These are phyloP conservation scores for Ricinus communis DNA, from an alignment of 345 rosid species.

Conservation along the genomic window DNA sequence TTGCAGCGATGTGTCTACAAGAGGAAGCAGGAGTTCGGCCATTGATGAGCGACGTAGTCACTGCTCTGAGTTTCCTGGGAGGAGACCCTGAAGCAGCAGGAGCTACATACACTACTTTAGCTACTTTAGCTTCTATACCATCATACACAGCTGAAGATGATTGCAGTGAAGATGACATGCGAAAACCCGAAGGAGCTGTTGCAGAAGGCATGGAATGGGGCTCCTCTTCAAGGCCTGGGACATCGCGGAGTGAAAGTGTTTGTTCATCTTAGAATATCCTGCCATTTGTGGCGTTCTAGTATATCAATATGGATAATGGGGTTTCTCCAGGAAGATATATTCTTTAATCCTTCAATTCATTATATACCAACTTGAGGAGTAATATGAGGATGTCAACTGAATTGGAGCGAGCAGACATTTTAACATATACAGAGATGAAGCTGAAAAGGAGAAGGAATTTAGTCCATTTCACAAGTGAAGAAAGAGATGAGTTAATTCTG, in stretches of 20 bases:
- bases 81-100: neutral
- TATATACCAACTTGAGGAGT: too few species aligned
- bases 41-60: slow-evolving; percentile 71
- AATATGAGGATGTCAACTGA: too few species aligned
- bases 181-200: slow-evolving; percentile 54
- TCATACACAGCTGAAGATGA: neutral
- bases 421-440: too few species aligned
- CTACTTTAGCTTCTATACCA: slow-evolving; percentile 7
- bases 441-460: too few species aligned
- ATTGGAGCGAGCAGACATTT: too few species aligned
- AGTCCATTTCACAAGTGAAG: too few species aligned
- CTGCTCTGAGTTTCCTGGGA: slow-evolving; percentile 71
- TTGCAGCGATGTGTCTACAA: slow-evolving; percentile 85
- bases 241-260: slow-evolving; percentile 24
- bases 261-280: slow-evolving; percentile 4
- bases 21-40: slow-evolving; percentile 77
- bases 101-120: neutral
- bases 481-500: too few species aligned
- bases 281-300: neutral
- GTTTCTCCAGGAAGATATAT: too few species aligned
- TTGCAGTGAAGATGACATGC: slow-evolving; percentile 19
- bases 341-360: too few species aligned
- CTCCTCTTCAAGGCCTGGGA: neutral
- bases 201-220: slow-evolving; percentile 62
- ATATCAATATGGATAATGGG: neutral